Percentiles rank a stretch among this genome's conserved stretches.
Conservation (phyloP, 805 yeast genomes). For the Tetrapisispora pingtungensis region DNA sequence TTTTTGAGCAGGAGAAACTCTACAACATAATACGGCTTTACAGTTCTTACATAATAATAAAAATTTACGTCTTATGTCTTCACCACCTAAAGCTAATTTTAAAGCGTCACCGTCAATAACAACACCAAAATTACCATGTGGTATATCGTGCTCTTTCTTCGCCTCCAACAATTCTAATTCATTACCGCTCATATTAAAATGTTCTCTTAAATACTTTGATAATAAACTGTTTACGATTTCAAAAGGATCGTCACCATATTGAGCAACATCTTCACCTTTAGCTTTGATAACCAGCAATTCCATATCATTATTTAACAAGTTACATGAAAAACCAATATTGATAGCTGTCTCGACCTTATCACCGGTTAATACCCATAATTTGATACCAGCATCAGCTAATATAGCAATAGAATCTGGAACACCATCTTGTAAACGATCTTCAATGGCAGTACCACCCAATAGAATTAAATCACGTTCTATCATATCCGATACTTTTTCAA, state of each 20-base stretch:
- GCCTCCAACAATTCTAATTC: slow-evolving; percentile 46
- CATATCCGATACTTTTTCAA: slow-evolving; percentile 65
- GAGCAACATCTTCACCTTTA: slow-evolving; percentile 43
- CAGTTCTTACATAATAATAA: slow-evolving; percentile 69
- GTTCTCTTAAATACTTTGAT: slow-evolving; percentile 42
- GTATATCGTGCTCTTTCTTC: slow-evolving; percentile 52
- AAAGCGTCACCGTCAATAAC: slow-evolving; percentile 77
- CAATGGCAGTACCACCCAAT: slow-evolving; percentile 82
- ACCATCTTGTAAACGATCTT: slow-evolving; percentile 78
- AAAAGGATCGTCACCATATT: slow-evolving; percentile 33
- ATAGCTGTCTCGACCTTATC: slow-evolving; percentile 85
- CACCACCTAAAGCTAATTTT: slow-evolving; percentile 39
- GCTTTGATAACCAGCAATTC: slow-evolving; percentile 48
- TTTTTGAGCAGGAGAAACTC: slow-evolving; percentile 83
- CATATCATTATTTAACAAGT: slow-evolving; percentile 67
- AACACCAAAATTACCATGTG: slow-evolving; percentile 59
- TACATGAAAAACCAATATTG: slow-evolving; percentile 80
- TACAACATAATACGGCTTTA: slow-evolving; percentile 72
- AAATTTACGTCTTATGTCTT: slow-evolving; percentile 45
- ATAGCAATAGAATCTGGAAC: slow-evolving; percentile 73
- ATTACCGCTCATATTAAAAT: slow-evolving; percentile 52
- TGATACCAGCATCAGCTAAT: slow-evolving; percentile 68
- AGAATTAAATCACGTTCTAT: slow-evolving; percentile 58
- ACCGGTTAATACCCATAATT: slow-evolving; percentile 81
- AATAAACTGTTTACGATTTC: slow-evolving; percentile 38